Conservation (phyloP, 352 stramenopile genomes). For the Globisporangium iwayamae region DNA sequence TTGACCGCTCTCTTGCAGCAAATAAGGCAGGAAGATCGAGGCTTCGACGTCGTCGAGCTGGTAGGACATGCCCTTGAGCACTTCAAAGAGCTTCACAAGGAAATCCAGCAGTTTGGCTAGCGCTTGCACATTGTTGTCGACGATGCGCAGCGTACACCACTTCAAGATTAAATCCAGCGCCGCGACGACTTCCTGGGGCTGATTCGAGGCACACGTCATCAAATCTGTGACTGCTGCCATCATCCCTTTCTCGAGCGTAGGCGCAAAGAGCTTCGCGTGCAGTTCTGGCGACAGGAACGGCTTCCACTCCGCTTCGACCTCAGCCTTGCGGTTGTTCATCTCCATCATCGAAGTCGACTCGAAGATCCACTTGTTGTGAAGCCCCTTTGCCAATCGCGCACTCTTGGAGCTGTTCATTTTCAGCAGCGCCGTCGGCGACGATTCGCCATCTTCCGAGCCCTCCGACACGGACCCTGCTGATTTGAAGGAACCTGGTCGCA, state of each 20-base stretch:
- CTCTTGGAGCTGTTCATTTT: constrained; percentile 68
- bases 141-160: constrained; percentile 80
- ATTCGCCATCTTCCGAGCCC: constrained; percentile 22
- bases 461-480: constrained; percentile 16
- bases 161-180: constrained; percentile 81
- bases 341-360: constrained; percentile 65
- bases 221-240: constrained; percentile 73
- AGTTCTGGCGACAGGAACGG: constrained; percentile 64
- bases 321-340: constrained; percentile 60
- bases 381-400: constrained; percentile 52
- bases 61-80: constrained; percentile 63
- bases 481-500: constrained; percentile 33
- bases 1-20: constrained; percentile 83
- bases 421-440: constrained; percentile 27
- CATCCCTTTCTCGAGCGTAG: constrained; percentile 82
- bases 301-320: constrained; percentile 79
- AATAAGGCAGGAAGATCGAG: constrained; percentile 73
- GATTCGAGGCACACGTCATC: constrained; percentile 54
- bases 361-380: constrained; percentile 86
- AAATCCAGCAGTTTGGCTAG: constrained; percentile 81
- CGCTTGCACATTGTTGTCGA: constrained; percentile 88
- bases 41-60: constrained; percentile 82
- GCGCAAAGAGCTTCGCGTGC: constrained; percentile 75
- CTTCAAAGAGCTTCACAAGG: constrained; percentile 75
- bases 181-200: constrained; percentile 62